Evolutionary conservation across 768 basidiomycete genomes (phyloP).

Genomic region (Zangia roseola): DNA sequence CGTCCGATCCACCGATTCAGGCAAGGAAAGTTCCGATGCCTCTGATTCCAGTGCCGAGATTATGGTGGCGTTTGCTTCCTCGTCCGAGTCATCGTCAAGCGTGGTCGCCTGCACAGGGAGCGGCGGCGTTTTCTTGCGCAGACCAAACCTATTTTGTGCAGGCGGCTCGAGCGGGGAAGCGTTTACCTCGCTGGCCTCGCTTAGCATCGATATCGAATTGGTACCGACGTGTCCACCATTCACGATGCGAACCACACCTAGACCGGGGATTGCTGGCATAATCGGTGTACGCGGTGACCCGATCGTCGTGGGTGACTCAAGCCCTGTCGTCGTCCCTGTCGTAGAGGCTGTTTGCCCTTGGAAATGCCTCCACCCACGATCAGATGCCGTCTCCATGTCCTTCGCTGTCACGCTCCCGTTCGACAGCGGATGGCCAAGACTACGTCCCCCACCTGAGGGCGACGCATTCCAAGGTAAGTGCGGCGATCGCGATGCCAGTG

Average conservation of each 20-base stretch:
- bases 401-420: slow-evolving; percentile 17
- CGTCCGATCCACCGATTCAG: slow-evolving; percentile 17
- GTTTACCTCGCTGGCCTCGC: slow-evolving; percentile 23
- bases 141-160: slow-evolving; percentile 27
- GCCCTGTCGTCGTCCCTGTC: slow-evolving; percentile 9
- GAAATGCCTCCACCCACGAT: slow-evolving; percentile 32
- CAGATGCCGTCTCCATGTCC: slow-evolving; percentile 23
- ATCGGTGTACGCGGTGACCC: slow-evolving; percentile 41
- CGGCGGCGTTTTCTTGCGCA: slow-evolving; percentile 41
- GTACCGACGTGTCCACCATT: slow-evolving; percentile 28
- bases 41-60: slow-evolving; percentile 29
- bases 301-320: slow-evolving; percentile 40
- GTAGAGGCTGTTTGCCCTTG: slow-evolving; percentile 11
- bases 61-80: slow-evolving; percentile 31
- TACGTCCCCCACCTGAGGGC: slow-evolving; percentile 42
- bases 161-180: slow-evolving; percentile 26
- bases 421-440: slow-evolving; percentile 12
- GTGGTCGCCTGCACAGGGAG: slow-evolving; percentile 1
- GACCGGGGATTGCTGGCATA: slow-evolving; percentile 16
- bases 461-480: slow-evolving; percentile 33
- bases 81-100: slow-evolving; percentile 22
- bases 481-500: slow-evolving; percentile 45
- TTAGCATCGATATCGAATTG: slow-evolving; percentile 32
- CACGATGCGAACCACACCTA: slow-evolving; percentile 24
- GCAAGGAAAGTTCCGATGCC: slow-evolving; percentile 36